Evolutionary conservation across 2,329 filamentous ascomycete species (phyloP).

Genomic region (Zymoseptoria brevis): DNA sequence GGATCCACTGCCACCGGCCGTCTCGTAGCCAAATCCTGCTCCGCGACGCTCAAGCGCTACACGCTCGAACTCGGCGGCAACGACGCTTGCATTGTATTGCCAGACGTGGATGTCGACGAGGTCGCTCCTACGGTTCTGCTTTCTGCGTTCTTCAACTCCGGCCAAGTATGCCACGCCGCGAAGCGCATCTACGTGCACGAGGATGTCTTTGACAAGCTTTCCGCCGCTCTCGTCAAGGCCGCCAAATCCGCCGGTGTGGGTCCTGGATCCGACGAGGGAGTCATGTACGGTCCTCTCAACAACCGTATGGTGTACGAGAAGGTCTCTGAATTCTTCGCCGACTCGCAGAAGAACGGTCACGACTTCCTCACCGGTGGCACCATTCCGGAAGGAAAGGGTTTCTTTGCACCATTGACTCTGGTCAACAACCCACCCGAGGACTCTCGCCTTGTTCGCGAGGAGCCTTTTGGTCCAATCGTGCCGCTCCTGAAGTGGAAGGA

Average conservation of each 20-base stretch:
- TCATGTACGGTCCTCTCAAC: constrained; percentile 38
- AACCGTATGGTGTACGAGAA: constrained; percentile 70
- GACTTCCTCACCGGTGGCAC: constrained; percentile 51
- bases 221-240: constrained; percentile 67
- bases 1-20: constrained; percentile 81
- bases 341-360: constrained; percentile 65
- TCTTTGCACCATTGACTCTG: constrained; percentile 57
- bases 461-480: constrained; percentile 89
- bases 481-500: constrained; percentile 76
- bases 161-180: constrained; percentile 90
- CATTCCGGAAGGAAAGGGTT: constrained; percentile 33
- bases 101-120: constrained; percentile 79
- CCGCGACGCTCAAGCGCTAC: constrained; percentile 43
- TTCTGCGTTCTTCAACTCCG: constrained; percentile 87
- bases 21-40: constrained; percentile 71
- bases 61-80: constrained; percentile 88
- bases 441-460: constrained; percentile 83
- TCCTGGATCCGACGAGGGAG: constrained; percentile 53
- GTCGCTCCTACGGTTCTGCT: constrained; percentile 87
- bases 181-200: constrained; percentile 89
- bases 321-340: constrained; percentile 66
- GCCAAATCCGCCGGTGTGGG: constrained; percentile 70
- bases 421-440: constrained; percentile 68
- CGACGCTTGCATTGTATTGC: constrained; percentile 78
- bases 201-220: constrained; percentile 71